These are phyloP conservation scores for Aspergillus intermedius DNA, from an alignment of 2,329 filamentous ascomycete species.

Conservation along the genomic window DNA sequence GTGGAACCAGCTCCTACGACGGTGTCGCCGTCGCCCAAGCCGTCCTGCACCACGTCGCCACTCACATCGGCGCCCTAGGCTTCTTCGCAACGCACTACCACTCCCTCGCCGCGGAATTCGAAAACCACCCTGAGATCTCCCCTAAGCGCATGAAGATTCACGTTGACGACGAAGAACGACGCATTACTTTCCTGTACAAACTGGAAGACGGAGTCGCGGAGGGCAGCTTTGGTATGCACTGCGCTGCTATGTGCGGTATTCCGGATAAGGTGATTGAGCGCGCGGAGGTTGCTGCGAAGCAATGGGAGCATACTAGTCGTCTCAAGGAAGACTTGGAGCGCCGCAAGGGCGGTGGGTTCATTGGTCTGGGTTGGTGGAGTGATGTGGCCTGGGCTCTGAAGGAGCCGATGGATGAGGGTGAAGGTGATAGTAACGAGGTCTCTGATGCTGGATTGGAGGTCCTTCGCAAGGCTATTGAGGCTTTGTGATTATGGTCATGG, in stretches of 20 bases:
- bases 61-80: slow-evolving; percentile 84
- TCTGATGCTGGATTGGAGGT: slow-evolving; percentile 51
- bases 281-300: slow-evolving; percentile 79
- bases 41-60: slow-evolving; percentile 91
- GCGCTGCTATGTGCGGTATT: slow-evolving; percentile 96
- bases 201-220: slow-evolving; percentile 90
- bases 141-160: slow-evolving; percentile 90
- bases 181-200: slow-evolving; percentile 95
- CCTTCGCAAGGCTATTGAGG: slow-evolving; percentile 51
- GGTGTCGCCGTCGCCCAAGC: slow-evolving; percentile 95
- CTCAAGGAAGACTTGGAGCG: slow-evolving; percentile 82
- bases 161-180: slow-evolving; percentile 74
- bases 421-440: slow-evolving; percentile 20
- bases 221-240: slow-evolving; percentile 98
- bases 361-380: slow-evolving; percentile 79
- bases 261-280: slow-evolving; percentile 71
- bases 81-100: slow-evolving; percentile 99
- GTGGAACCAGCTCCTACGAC: slow-evolving; percentile 91
- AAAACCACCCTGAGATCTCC: slow-evolving; percentile 77
- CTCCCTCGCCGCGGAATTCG: slow-evolving; percentile 84
- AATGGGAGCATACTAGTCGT: slow-evolving; percentile 92
- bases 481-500: slow-evolving; percentile 34
- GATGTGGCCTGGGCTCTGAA: slow-evolving; percentile 75
- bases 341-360: slow-evolving; percentile 69
- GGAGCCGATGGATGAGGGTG: slow-evolving; percentile 35